Base-by-base conservation (phyloP, 208 protist genomes). In the Tritrichomonas musculus region DNA sequence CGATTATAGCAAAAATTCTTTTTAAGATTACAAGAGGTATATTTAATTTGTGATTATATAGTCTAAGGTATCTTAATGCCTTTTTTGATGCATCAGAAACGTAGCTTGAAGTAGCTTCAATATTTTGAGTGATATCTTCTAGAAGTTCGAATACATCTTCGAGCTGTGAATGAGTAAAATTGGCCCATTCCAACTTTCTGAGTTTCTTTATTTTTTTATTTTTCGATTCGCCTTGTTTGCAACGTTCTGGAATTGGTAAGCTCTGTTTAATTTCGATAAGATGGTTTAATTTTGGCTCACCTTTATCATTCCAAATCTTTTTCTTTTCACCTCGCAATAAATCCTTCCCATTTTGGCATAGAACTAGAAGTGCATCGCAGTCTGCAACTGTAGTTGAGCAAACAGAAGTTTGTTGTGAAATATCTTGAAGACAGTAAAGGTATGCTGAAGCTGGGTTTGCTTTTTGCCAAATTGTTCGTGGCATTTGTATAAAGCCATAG, bases 141-240 rank as follows among this genome's bases (percentile, higher is more conserved):
- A n/a, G n/a, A n/a, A n/a, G n/a, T n/a, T n/a, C n/a, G 41, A 77
- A 77, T 9, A 77, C 36, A 77, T 77, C 69, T 77, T 77, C 69
- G 36, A 77, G 4, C 4, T 77, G 36, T 27, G 25, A 77, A 20
- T 27, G 2, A 14, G 69, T 47, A n/a, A 25, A 77, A 77, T 36
- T 77, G 1, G 4, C 47, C 69, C 69, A 77, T 47, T 77, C 36
- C 1, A 44, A 36, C 20, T 77, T 77, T 77, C 36, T 39, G n/a
- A 77, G 5, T 36, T 1, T n/a, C 14, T 47, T 77, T 77, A 77
- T 77, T 36, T 27, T 77, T n/a, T 77, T 77, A 47, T 77, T 77
- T 20, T 11, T 77, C 4, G 33, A 44, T 36, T 77, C 5, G 5
- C 33, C 11, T 27, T 11, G 20, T 47, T 77, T 47, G 47, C 8